Percentiles rank a stretch among this genome's conserved stretches.
These are phyloP conservation scores for Trypanosoma platydactyli DNA, from an alignment of 208 protist genomes.

Conservation along the genomic window DNA sequence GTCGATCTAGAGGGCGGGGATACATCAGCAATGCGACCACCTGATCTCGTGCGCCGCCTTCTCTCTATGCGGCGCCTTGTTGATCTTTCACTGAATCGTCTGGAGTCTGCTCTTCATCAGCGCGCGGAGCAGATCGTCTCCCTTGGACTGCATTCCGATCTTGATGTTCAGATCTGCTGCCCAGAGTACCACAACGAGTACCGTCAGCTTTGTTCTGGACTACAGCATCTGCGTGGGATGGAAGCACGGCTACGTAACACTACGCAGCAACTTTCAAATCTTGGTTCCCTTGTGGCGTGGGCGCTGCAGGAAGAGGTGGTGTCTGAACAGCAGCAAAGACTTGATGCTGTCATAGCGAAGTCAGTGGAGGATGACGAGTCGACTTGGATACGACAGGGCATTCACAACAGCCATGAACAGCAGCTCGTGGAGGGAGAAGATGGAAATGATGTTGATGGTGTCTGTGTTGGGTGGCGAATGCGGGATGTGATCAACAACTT, in stretches of 20 bases:
- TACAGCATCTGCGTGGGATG: slow-evolving; percentile 42
- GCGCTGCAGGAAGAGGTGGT: slow-evolving; percentile 30
- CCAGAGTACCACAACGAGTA: slow-evolving; percentile 50
- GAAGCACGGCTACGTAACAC: slow-evolving; percentile 34
- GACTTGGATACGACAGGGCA: slow-evolving; percentile 37
- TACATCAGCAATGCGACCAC: neutral
- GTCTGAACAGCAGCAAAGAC: slow-evolving; percentile 16
- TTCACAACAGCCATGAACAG: neutral
- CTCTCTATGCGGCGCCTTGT: slow-evolving; percentile 57
- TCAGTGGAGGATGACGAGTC: slow-evolving; percentile 53
- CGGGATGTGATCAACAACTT: slow-evolving; percentile 28
- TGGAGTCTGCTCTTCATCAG: slow-evolving; percentile 56
- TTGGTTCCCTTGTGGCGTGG: slow-evolving; percentile 47
- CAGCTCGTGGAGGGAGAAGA: neutral
- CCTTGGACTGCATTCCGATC: slow-evolving; percentile 56
- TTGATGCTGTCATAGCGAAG: slow-evolving; percentile 29
- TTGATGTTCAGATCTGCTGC: slow-evolving; percentile 63
- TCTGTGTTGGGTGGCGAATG: neutral
- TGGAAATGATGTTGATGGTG: neutral
- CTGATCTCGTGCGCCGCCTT: slow-evolving; percentile 40
- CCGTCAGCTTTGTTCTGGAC: slow-evolving; percentile 38
- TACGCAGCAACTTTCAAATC: slow-evolving; percentile 27
- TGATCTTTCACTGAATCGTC: slow-evolving; percentile 49
- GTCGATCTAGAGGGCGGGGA: slow-evolving; percentile 6
- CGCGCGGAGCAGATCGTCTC: slow-evolving; percentile 49